A percentile compares a stretch with the other conserved stretches of the same genome.
Conservation (phyloP, 495 filamentous ascomycete genomes). For the Xylaria bambusicola region DNA sequence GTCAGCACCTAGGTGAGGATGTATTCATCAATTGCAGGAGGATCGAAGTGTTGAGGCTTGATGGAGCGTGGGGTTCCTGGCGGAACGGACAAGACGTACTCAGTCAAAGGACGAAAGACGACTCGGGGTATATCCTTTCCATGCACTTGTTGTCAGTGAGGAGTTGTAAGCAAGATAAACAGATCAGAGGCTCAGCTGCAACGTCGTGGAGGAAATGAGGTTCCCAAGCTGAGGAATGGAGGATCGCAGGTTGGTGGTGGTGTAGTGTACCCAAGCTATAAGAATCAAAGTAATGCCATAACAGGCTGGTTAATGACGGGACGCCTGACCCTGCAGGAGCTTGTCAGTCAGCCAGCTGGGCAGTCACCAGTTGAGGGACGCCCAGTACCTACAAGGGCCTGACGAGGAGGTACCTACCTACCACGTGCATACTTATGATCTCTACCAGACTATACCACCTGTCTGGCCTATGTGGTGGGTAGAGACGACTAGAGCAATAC, state of each 20-base stretch:
- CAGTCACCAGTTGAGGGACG: constrained; percentile 2
- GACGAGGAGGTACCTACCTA: too few species aligned
- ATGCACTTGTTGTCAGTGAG: too few species aligned
- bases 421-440: too few species aligned
- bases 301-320: not conserved
- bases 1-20: too few species aligned
- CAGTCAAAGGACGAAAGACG: too few species aligned
- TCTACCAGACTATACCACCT: too few species aligned
- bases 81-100: too few species aligned
- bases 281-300: not conserved
- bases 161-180: not conserved
- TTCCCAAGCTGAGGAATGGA: constrained; percentile 6
- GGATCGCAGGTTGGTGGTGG: not conserved
- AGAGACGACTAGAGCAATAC: too few species aligned
- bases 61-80: constrained; percentile 3
- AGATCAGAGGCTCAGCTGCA: not conserved
- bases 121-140: too few species aligned
- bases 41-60: constrained; percentile 8
- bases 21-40: not conserved
- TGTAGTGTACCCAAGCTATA: too few species aligned
- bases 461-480: too few species aligned
- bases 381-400: not conserved
- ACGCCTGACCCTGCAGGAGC: constrained; percentile 8
- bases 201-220: constrained; percentile 8
- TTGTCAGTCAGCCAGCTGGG: constrained; percentile 10